phyloP scores from a whole-genome alignment of 129 eudicot genomes.

The Daucus carota region DH1_v3.0 NC_030384.2:49957001-49957500 shows the following conservation, averaged over 20 bases:
- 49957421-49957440: constrained; percentile 48
- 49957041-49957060: background rate
- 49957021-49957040: background rate
- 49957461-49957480: constrained; percentile 52
- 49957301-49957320: constrained; percentile 38
- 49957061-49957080: background rate
- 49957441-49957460: constrained; percentile 58
- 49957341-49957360: constrained; percentile 13
- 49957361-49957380: constrained; percentile 85
- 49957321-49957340: background rate
- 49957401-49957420: constrained; percentile 54
- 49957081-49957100: constrained; percentile 77
- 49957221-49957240: constrained; percentile 11
- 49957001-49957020: background rate
- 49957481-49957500: constrained; percentile 54
- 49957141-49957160: background rate
- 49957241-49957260: constrained; percentile 12
- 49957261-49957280: background rate
- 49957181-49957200: constrained; percentile 7
- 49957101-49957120: constrained; percentile 30
- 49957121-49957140: background rate
- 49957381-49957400: constrained; percentile 75
- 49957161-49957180: constrained; percentile 5
- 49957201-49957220: constrained; percentile 3
- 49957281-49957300: constrained; percentile 45